Base-by-base conservation (phyloP, 371 early-diverging fungal species). In the Mucor irregularis region DNA sequence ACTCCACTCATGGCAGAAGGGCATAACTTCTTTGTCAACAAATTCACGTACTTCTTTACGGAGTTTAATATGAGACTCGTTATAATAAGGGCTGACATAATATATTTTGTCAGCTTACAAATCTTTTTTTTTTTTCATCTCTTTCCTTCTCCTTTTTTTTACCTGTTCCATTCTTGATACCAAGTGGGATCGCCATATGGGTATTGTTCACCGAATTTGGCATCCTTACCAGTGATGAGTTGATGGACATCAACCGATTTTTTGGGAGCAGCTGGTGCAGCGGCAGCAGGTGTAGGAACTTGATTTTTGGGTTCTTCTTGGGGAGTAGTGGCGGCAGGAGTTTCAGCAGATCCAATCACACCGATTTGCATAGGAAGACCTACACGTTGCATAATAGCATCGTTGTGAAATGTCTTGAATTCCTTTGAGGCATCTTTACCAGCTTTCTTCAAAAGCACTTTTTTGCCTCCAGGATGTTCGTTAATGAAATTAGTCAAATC, bases 391-490 rank as follows among this genome's bases (percentile, higher is more conserved):
- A 88, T 74, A 21, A 86, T 77, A 29, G 77, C 37, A 25, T 56
- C 58, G 28, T 86, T 86, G 72, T 96, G 95, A 68, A 94, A 91
- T 42, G 87, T 79, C 49, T 91, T 87, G 68, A 96, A 96, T 70
- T 92, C 89, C 69, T 92, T 90, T 24, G 91, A 80, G 29, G 94
- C 94, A 66, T 96, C 95, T 13, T 71, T 82, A 34, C 97, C 97
- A 28, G 90, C 92, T 28, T 87, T 87, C 69, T 89, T 90, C 30
- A 90, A 53, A 5, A 92, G 66, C 39, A 92, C 83, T 68, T 91
- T 83, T 61, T 82, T 78, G 13, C 79, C 79, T n/a, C 74, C 76
- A 13, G 79, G 95, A 62, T 94, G 95, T 31, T 86, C 82, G 33
- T 75, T 78, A 60, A 91, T 56, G 66, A 93, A 96, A 53, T 83